A percentile compares a stretch with the other conserved stretches of the same genome.
phyloP scores from a whole-genome alignment of 805 yeast genomes.

The Metschnikowia lochheadii region DNA sequence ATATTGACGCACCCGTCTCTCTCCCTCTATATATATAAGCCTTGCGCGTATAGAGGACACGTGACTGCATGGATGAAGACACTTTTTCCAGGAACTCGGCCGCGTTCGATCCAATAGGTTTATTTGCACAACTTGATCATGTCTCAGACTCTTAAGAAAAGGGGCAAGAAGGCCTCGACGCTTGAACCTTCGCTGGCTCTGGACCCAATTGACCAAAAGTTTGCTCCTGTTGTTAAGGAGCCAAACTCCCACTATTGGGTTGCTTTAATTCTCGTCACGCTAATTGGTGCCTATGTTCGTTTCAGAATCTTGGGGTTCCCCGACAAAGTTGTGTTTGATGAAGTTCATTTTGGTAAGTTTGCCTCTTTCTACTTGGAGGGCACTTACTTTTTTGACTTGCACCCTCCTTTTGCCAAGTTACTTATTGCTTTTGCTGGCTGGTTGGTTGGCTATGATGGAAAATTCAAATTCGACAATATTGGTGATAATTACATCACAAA shows the following conservation, averaged over 20 bases:
- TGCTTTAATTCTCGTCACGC: constrained; percentile 37
- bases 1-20: too few species aligned
- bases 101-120: background rate
- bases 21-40: background rate
- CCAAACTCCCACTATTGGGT: constrained; percentile 29
- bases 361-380: constrained; percentile 83
- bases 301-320: constrained; percentile 63
- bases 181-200: constrained; percentile 8
- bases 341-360: constrained; percentile 83
- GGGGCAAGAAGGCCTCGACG: constrained; percentile 22
- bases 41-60: constrained; percentile 1
- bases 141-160: constrained; percentile 28
- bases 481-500: constrained; percentile 77
- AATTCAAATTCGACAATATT: constrained; percentile 84
- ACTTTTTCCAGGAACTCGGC: background rate
- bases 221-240: constrained; percentile 16
- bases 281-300: constrained; percentile 47
- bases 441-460: constrained; percentile 86
- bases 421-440: constrained; percentile 88
- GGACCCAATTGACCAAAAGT: background rate
- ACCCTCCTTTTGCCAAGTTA: constrained; percentile 96
- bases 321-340: constrained; percentile 77
- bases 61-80: background rate
- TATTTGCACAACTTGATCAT: constrained; percentile 9
- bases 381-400: constrained; percentile 92